Percentiles rank a stretch among this genome's conserved stretches.
Evolutionary conservation across 768 basidiomycete species (phyloP).

Genomic region (Cystofilobasidium capitatum): DNA sequence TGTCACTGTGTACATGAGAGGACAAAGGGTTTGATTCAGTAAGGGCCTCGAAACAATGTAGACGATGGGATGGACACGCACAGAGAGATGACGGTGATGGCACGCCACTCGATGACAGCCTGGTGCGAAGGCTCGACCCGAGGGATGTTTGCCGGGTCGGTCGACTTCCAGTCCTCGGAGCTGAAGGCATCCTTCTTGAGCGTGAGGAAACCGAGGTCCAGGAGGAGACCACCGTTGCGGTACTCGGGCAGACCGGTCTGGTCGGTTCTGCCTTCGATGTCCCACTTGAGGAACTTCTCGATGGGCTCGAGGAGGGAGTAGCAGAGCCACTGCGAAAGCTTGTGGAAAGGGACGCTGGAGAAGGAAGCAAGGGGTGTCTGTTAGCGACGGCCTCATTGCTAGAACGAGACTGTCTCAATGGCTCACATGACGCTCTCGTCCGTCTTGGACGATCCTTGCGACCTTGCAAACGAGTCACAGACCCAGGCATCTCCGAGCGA

Average conservation of each 20-base stretch:
- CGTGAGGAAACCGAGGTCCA: constrained; percentile 70
- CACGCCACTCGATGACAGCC: constrained; percentile 90
- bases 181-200: constrained; percentile 53
- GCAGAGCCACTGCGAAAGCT: constrained; percentile 86
- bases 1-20: constrained; percentile 50
- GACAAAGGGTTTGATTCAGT: not conserved
- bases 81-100: constrained; percentile 89
- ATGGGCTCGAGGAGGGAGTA: constrained; percentile 81
- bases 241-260: constrained; percentile 44
- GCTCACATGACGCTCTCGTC: constrained; percentile 22
- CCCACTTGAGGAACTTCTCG: constrained; percentile 66
- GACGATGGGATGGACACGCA: constrained; percentile 42
- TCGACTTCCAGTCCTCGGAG: constrained; percentile 40
- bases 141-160: constrained; percentile 48
- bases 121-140: constrained; percentile 66
- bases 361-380: not conserved
- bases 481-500: constrained; percentile 91
- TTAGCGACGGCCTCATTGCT: not conserved
- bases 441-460: constrained; percentile 27
- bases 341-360: constrained; percentile 74
- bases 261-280: constrained; percentile 66
- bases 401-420: not conserved
- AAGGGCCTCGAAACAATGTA: not conserved
- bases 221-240: constrained; percentile 79
- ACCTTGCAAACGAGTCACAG: constrained; percentile 49